Percentiles rank a stretch among this genome's conserved stretches.
Evolutionary conservation across 495 filamentous ascomycete genomes (phyloP).

Genomic region (Neurospora tetrasperma): DNA sequence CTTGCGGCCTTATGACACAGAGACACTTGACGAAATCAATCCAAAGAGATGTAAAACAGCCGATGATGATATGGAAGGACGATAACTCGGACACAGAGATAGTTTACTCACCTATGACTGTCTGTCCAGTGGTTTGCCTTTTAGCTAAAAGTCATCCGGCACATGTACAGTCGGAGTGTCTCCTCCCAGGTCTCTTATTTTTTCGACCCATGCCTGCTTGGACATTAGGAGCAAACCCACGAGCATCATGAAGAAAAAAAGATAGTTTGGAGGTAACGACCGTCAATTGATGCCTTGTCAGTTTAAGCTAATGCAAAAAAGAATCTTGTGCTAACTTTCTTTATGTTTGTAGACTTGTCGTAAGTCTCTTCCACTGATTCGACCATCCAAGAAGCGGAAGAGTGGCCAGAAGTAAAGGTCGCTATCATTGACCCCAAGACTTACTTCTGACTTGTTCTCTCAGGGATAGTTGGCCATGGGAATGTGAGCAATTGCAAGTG

Average conservation of each 20-base stretch:
- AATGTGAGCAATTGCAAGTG: too few relatives aligned
- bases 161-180: background rate
- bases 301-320: background rate
- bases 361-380: background rate
- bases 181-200: too few relatives aligned
- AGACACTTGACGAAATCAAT: background rate
- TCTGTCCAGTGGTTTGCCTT: background rate
- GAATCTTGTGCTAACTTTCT: accelerated
- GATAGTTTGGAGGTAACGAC: background rate
- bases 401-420: too few relatives aligned
- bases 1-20: background rate
- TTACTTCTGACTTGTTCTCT: too few relatives aligned
- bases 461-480: too few relatives aligned
- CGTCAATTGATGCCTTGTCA: background rate
- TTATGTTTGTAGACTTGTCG: background rate
- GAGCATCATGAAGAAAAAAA: background rate
- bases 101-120: background rate
- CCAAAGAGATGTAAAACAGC: background rate
- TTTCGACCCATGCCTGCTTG: background rate
- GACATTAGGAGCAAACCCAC: background rate
- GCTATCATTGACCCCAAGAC: background rate
- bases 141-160: background rate
- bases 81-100: accelerated
- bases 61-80: background rate
- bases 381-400: background rate